Base-by-base conservation (phyloP, 805 yeast species). In the Kuraishia floccosa region DNA sequence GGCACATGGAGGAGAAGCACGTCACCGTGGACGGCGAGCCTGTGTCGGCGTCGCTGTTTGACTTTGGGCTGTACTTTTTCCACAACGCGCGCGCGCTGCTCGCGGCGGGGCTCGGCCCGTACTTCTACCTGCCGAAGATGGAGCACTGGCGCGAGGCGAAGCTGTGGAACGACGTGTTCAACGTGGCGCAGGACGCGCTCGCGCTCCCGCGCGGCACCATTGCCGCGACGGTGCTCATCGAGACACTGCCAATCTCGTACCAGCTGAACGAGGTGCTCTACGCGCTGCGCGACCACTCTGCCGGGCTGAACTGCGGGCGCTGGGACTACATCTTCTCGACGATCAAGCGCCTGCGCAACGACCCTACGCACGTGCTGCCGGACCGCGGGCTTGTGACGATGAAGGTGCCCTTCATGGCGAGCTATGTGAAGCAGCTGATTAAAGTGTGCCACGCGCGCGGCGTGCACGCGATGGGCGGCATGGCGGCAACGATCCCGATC, bases 251-350 rank as follows among this genome's bases (percentile, higher is more conserved):
- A 24, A 86, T 84, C 27, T 85, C 87, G 11, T 81, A 76, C 68
- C 91, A 81, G 56, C 74, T 81, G 77, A 87, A 81, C 49, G 93
- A 81, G 56, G 80, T 81, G 42, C 69, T 81, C 45, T 81, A 72
- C 49, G 81, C 81, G 47, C 63, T 81, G 49, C 66, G 85, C 54
- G 75, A 72, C 31, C 93, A 81, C 54, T 76, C 81, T 32, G 68
- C 80, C 7, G 93, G 91, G 34, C 66, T 81, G 54, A 81, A 81
- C 60, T 81, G 91, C 65, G 93, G 93, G 44, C 70, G 93, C 59
- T 81, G 91, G 89, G 93, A 81, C 56, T 81, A 81, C 58, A 80
- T 81, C 56, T 81, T 81, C 60, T 74, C 83, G 24, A 77, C 83
- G 39, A 79, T 81, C 53, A 81, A 81, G 56, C 64, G 81, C 26